A percentile compares a stretch with the other conserved stretches of the same genome.
phyloP scores from a whole-genome alignment of 1,284 basidiomycete species.

The Marasmius sp. region DNA sequence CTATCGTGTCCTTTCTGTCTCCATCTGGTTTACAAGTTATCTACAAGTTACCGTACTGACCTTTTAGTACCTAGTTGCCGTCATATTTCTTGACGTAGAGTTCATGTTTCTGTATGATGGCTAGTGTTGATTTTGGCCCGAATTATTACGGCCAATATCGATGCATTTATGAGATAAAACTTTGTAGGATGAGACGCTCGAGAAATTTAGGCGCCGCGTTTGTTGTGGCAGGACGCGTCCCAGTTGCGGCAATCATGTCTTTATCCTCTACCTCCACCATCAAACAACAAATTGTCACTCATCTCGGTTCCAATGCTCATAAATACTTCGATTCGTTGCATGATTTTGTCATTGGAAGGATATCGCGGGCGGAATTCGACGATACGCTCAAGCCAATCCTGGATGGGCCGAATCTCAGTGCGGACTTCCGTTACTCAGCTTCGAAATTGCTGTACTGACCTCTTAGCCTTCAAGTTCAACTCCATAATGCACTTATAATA shows the following conservation, averaged over 20 bases:
- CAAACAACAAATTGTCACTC: slow-evolving; percentile 61
- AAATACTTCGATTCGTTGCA: slow-evolving; percentile 65
- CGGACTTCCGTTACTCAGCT: slow-evolving; percentile 16
- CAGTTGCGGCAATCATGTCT: slow-evolving; percentile 49
- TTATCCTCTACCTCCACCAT: slow-evolving; percentile 74
- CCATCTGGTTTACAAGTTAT: not conserved
- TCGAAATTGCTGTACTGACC: not conserved
- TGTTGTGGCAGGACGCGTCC: not conserved
- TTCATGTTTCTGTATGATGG: not conserved
- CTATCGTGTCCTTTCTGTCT: not conserved
- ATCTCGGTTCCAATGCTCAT: slow-evolving; percentile 59
- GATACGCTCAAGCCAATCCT: slow-evolving; percentile 63
- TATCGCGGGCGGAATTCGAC: slow-evolving; percentile 75
- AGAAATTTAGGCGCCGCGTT: not conserved
- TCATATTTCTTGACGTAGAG: slow-evolving; percentile 2
- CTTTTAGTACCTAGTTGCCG: not conserved
- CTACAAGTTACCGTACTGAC: not conserved
- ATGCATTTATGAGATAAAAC: not conserved
- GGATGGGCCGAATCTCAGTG: slow-evolving; percentile 62
- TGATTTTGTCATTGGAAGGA: slow-evolving; percentile 64
- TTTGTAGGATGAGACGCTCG: not conserved
- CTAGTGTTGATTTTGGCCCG: not conserved
- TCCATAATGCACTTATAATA: slow-evolving; percentile 80
- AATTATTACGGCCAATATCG: not conserved
- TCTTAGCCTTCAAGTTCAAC: slow-evolving; percentile 51